Conservation (phyloP, 2,329 filamentous ascomycete species). For the Paecilomyces formosus region DNA sequence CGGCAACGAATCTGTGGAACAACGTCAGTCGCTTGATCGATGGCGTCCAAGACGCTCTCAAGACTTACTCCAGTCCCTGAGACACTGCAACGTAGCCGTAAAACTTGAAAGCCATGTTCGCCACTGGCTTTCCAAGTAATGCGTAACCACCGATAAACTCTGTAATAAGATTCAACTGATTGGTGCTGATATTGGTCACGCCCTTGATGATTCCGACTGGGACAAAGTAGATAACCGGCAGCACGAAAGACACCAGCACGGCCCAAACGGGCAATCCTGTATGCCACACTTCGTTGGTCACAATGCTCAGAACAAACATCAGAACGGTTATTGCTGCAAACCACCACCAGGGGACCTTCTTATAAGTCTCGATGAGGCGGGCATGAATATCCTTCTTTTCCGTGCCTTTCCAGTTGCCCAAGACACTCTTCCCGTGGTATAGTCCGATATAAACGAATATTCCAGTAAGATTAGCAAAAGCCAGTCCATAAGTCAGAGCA, state of each 20-base stretch:
- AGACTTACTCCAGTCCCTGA: conserved; percentile 46
- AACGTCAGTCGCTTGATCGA: neutral
- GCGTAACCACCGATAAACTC: conserved; percentile 45
- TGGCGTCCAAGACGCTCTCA: neutral
- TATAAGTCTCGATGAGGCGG: conserved; percentile 36
- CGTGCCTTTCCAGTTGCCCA: conserved; percentile 26
- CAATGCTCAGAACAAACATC: conserved; percentile 30
- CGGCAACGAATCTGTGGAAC: conserved; percentile 53
- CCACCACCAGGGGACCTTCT: conserved; percentile 40
- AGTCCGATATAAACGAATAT: conserved; percentile 36
- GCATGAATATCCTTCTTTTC: conserved; percentile 34
- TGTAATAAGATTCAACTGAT: conserved; percentile 40
- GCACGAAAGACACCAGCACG: conserved; percentile 37
- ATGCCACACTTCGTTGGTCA: conserved; percentile 36
- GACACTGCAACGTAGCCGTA: conserved; percentile 62
- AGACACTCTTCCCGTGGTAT: conserved; percentile 30
- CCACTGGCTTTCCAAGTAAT: conserved; percentile 39
- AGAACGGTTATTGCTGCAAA: conserved; percentile 31
- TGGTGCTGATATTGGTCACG: conserved; percentile 43
- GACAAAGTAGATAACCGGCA: conserved; percentile 41
- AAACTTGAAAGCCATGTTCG: conserved; percentile 61
- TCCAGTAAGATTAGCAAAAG: conserved; percentile 60
- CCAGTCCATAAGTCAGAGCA: conserved; percentile 49
- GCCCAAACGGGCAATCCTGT: conserved; percentile 41
- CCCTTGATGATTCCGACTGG: conserved; percentile 43